phyloP scores from a whole-genome alignment of 2,329 filamentous ascomycete species.

The Davidsoniella virescens region DNA sequence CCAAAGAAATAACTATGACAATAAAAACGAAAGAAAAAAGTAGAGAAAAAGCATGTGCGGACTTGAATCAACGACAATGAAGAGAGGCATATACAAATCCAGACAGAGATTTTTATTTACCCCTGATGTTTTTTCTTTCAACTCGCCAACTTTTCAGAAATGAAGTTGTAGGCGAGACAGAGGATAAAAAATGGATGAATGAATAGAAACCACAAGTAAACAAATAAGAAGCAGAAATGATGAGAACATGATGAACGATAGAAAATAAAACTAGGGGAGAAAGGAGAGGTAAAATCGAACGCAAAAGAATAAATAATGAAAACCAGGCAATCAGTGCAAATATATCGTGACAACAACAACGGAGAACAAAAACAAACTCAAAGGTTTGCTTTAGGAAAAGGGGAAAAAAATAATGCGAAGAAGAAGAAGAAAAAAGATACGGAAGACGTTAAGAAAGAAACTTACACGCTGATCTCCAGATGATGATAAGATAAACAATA shows the following conservation, averaged over 20 bases:
- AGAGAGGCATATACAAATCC: too few relatives aligned
- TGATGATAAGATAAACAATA: background rate
- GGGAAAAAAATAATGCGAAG: background rate
- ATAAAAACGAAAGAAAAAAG: background rate
- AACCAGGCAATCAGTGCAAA: slow-evolving; percentile 2
- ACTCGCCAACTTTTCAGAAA: slow-evolving; percentile 10
- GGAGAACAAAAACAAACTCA: background rate
- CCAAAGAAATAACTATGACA: background rate
- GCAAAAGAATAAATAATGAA: background rate
- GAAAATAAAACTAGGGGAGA: background rate
- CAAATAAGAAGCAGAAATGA: slow-evolving; percentile 8
- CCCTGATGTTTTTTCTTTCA: slow-evolving; percentile 12
- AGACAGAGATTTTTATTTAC: slow-evolving; percentile 6
- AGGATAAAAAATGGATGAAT: background rate
- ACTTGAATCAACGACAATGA: too few relatives aligned
- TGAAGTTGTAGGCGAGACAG: too few relatives aligned
- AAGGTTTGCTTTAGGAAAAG: background rate
- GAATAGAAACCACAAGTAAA: slow-evolving; percentile 11
- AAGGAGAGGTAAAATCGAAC: background rate
- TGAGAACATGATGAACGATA: slow-evolving; percentile 10
- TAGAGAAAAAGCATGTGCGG: slow-evolving; percentile 8
- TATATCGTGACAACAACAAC: background rate
- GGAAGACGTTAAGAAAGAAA: slow-evolving; percentile 1
- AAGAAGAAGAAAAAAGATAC: background rate
- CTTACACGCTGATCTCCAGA: background rate